Base-by-base conservation (phyloP, 805 yeast genomes). In the Saturnispora serradocipensis region DNA sequence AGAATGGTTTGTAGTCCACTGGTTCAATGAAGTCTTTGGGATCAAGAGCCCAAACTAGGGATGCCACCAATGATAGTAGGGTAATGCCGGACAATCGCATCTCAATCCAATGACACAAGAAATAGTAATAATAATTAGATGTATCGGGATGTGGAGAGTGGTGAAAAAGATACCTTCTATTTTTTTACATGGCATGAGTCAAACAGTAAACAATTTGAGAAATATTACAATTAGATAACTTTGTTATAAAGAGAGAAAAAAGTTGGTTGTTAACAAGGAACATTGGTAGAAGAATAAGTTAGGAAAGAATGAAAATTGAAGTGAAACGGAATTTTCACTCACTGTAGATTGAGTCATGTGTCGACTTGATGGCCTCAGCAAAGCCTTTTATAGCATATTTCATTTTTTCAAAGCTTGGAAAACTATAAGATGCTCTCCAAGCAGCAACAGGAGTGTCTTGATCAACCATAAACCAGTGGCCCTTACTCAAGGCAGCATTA, bases 391-490 rank as follows among this genome's bases (percentile, higher is more conserved):
- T 55, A 13, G 68, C 70, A 9, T 36, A 46, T 4, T 46, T 49
- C 50, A 66, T 58, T 25, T 59, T 53, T 4, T 57, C 58, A 24
- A 56, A 59, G 11, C 59, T 60, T 22, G 67, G 67, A 48, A 58
- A 63, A 0, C 70, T 61, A 46, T 56, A 67, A 3, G 70, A 62
- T 2, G 68, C 70, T 44, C 71, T 56, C 52, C 64, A 67, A 13
- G 68, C 68, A 30, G 61, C 61, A 9, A 27, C 48, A 9, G 43
- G 46, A 18, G 52, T 46, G 22, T 45, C 48, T 24, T 53, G 53
- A 38, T 64, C 59, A 25, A 65, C 63, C 56, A 61, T 57, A 45
- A 68, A 68, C 70, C 70, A 67, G 35, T 59, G 61, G 18, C 71
- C 71, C 49, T 65, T 66, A 20, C 66, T 64, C 20, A 68, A 51